Base-by-base conservation (phyloP, 2,329 filamentous ascomycete genomes). In the Sporothrix euskadiensis region DNA sequence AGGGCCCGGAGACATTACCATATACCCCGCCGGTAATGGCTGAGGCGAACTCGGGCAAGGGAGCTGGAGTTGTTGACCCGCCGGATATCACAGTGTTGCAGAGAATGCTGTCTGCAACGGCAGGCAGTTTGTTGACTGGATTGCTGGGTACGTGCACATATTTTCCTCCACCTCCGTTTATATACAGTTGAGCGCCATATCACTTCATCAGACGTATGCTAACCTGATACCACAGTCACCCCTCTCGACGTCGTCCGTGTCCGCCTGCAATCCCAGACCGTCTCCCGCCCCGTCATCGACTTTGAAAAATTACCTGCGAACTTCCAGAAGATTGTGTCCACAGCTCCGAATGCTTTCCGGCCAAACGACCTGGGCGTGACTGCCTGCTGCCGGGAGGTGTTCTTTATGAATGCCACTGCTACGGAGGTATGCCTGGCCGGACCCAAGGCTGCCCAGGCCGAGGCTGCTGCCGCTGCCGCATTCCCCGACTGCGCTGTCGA, bases 221-320 rank as follows among this genome's bases (percentile, higher is more conserved):
- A 7, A 65, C 44, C n/a, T 22, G 22, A 47, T 30, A 73, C 9
- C 56, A 12, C 14, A 97, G 95, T 97, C 44, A 99, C 96, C 5
- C 96, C 96, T 65, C 90, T 99, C 71, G 96, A 99, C 80, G 96
- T 99, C 75, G 96, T 99, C 75, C 93, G 96, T 75, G 94, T 99
- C 65, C 94, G 96, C 75, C 86, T 97, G 71, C 96, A 99, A 82
- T 95, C 96, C 1, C 95, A 98, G 79, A 83, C 85, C 85, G 80
- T 82, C 59, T 77, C 77, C 16, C 77, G 77, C 6, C 78, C 77
- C 56, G 47, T 79, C 83, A 71, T 82, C 86, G 75, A 79, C 71
- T 69, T 77, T 81, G 74, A 76, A 52, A 73, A 73, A 73, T 84
- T 87, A 77, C 81, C 84, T 76, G 83, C 86, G 79, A 84, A 88